Conservation (phyloP, 441 rosid species). For the Metrosideros polymorpha region DNA sequence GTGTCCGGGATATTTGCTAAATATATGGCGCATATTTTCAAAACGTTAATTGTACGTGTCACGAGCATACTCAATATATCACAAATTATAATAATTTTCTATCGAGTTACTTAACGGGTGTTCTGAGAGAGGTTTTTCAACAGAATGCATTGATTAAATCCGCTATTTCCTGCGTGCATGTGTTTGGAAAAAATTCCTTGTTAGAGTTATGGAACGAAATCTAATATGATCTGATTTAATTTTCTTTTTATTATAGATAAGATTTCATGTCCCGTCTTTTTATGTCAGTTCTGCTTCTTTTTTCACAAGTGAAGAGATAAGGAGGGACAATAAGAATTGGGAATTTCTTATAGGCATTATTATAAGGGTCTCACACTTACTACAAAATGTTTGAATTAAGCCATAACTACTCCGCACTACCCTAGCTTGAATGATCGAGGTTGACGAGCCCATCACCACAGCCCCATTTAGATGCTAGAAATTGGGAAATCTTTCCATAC, state of each 20-base stretch:
- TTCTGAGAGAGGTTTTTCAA: neutral
- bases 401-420: neutral
- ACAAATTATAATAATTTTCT: neutral
- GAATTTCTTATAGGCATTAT: neutral
- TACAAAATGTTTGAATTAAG: neutral
- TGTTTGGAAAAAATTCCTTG: neutral
- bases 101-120: neutral
- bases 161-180: neutral
- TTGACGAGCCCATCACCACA: neutral
- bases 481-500: neutral
- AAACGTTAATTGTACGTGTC: neutral
- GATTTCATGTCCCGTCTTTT: neutral
- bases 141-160: too few relatives aligned
- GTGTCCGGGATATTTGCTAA: too few relatives aligned
- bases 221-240: neutral
- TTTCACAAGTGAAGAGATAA: neutral
- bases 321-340: too few relatives aligned
- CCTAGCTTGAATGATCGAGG: neutral
- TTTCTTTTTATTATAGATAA: neutral
- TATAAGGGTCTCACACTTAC: neutral
- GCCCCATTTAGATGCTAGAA: neutral
- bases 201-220: neutral
- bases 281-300: neutral
- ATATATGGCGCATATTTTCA: neutral
- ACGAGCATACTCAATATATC: accelerated